A percentile compares a stretch with the other conserved stretches of the same genome.
Evolutionary conservation across 257 asterid species (phyloP).

Genomic region (Catharanthus roseus): DNA sequence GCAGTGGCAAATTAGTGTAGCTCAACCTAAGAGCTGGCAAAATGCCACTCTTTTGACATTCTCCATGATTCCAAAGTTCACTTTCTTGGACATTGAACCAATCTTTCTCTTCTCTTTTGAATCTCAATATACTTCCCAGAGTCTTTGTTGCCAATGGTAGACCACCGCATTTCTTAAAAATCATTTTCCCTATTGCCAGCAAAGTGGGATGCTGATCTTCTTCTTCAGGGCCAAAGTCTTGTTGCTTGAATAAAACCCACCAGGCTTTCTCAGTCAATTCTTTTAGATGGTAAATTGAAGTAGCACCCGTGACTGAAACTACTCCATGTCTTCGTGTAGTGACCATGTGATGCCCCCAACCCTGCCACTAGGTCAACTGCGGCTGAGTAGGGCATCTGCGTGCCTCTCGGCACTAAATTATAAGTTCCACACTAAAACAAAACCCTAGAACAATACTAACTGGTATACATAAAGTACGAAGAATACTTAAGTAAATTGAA

Average conservation of each 20-base stretch:
- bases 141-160: constrained; percentile 26
- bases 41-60: constrained; percentile 13
- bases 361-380: no score
- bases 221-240: constrained; percentile 19
- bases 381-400: no score
- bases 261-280: constrained; percentile 18
- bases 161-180: constrained; percentile 28
- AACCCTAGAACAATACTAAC: no score
- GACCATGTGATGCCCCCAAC: no score
- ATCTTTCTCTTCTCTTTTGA: constrained; percentile 15
- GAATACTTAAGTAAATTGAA: no score
- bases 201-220: constrained; percentile 11
- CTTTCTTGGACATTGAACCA: constrained; percentile 24
- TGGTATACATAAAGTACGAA: no score
- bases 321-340: constrained; percentile 23
- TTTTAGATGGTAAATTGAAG: constrained; percentile 4
- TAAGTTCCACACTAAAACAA: no score
- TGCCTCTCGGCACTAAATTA: no score
- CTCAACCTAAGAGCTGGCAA: constrained; percentile 24
- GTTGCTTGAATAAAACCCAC: constrained; percentile 26
- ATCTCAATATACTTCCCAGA: constrained; percentile 20
- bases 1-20: constrained; percentile 18
- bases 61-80: constrained; percentile 22
- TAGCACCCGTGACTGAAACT: constrained; percentile 16
- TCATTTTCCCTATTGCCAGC: constrained; percentile 18